A percentile compares a stretch with the other conserved stretches of the same genome.
These are phyloP conservation scores for Blastobotrys proliferans DNA, from an alignment of 1,139 yeast genomes.

Conservation along the genomic window DNA sequence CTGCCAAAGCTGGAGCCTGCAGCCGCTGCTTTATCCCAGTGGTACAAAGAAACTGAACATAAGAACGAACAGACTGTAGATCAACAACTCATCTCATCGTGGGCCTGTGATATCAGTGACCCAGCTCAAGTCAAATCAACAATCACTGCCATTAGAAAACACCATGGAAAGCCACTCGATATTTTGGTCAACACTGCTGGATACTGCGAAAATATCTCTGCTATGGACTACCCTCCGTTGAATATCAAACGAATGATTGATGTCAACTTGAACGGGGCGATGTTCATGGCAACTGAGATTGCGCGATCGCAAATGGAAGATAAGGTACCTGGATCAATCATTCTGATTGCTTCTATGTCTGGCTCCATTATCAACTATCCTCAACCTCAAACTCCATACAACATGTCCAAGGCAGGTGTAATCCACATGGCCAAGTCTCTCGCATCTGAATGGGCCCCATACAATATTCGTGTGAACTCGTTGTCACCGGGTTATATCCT, in stretches of 20 bases:
- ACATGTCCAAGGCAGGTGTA: constrained; percentile 83
- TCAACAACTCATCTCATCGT: constrained; percentile 48
- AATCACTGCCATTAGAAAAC: constrained; percentile 45
- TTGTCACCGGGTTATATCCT: constrained; percentile 78
- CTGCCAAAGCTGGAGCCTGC: constrained; percentile 53
- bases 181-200: constrained; percentile 76
- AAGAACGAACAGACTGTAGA: constrained; percentile 8
- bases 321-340: constrained; percentile 53
- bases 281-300: constrained; percentile 60
- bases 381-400: constrained; percentile 80
- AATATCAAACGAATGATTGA: constrained; percentile 66
- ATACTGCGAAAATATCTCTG: constrained; percentile 76
- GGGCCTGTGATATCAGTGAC: constrained; percentile 76
- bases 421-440: constrained; percentile 71
- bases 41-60: constrained; percentile 40
- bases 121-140: constrained; percentile 56
- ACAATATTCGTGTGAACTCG: constrained; percentile 72
- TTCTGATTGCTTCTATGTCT: constrained; percentile 81
- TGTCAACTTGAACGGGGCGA: constrained; percentile 72
- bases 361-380: constrained; percentile 81
- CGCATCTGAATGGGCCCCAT: constrained; percentile 82
- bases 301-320: constrained; percentile 63
- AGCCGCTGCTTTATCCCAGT: constrained; percentile 52
- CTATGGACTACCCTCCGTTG: constrained; percentile 68
- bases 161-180: constrained; percentile 59